Percentiles rank a stretch among this genome's conserved stretches.
These are phyloP conservation scores for Boeremia lycopersici DNA, from an alignment of 2,329 filamentous ascomycete species.

Conservation along the genomic window DNA sequence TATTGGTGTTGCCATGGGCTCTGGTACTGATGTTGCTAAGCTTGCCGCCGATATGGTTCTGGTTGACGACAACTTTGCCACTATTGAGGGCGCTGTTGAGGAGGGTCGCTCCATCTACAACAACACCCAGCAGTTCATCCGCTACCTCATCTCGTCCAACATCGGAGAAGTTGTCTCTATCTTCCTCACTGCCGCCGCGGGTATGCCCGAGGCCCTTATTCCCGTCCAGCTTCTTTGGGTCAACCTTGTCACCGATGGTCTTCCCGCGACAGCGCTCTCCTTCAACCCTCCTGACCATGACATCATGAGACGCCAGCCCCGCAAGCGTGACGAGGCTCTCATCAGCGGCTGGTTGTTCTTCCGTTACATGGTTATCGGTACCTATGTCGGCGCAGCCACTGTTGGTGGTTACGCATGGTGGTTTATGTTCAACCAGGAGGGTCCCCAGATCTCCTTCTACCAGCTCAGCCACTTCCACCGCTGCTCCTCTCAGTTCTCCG, in stretches of 20 bases:
- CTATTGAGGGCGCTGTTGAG: conserved; percentile 93
- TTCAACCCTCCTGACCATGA: conserved; percentile 99
- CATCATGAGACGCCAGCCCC: conserved; percentile 90
- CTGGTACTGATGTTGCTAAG: conserved; percentile 95
- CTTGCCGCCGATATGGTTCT: conserved; percentile 98
- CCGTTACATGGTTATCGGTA: conserved; percentile 94
- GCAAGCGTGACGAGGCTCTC: conserved; percentile 90
- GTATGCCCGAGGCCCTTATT: conserved; percentile 96
- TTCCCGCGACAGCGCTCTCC: conserved; percentile 92
- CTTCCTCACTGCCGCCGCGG: conserved; percentile 93
- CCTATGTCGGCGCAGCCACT: conserved; percentile 91
- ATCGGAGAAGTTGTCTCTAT: conserved; percentile 99
- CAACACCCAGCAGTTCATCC: conserved; percentile 99
- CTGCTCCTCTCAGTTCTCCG: conserved; percentile 82
- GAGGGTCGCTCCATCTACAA: conserved; percentile 98
- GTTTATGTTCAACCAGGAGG: conserved; percentile 94
- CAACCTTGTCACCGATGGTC: conserved; percentile 95
- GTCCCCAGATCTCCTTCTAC: conserved; percentile 88
- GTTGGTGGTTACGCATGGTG: conserved; percentile 99
- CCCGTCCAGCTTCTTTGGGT: conserved; percentile 98
- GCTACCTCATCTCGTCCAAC: conserved; percentile 98
- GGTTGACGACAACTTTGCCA: conserved; percentile 98
- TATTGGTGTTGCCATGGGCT: conserved; percentile 98
- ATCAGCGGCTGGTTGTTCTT: conserved; percentile 97
- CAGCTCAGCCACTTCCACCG: conserved; percentile 93